These are phyloP conservation scores for Phyllosticta ampelicida DNA, from an alignment of 2,329 filamentous ascomycete genomes.

Conservation along the genomic window DNA sequence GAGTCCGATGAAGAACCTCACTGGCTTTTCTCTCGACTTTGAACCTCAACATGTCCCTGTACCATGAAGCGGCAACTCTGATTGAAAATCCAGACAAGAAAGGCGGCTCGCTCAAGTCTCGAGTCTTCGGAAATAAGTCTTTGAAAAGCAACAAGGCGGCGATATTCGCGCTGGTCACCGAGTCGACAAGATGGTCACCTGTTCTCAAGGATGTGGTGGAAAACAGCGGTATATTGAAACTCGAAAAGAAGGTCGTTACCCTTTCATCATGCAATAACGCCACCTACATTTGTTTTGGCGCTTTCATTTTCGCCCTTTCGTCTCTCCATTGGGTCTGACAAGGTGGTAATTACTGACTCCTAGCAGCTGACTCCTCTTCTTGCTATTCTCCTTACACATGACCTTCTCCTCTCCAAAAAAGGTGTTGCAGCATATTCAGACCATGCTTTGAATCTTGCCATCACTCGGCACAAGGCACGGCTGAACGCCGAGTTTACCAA, in stretches of 20 bases:
- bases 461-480: slow-evolving; percentile 73
- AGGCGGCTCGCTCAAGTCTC: slow-evolving; percentile 77
- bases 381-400: slow-evolving; percentile 73
- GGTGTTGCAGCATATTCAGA: slow-evolving; percentile 71
- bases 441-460: slow-evolving; percentile 64
- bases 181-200: slow-evolving; percentile 82
- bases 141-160: slow-evolving; percentile 71
- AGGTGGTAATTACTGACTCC: background rate
- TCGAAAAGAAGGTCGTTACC: slow-evolving; percentile 66
- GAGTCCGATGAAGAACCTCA: background rate
- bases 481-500: slow-evolving; percentile 75
- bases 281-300: background rate
- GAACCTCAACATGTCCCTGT: slow-evolving; percentile 67
- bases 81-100: slow-evolving; percentile 52
- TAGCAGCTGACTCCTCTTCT: slow-evolving; percentile 66
- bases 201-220: slow-evolving; percentile 87
- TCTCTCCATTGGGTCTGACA: background rate
- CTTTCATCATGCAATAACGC: background rate
- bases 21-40: background rate
- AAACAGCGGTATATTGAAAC: slow-evolving; percentile 59
- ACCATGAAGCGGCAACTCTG: slow-evolving; percentile 77
- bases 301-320: background rate
- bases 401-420: slow-evolving; percentile 68
- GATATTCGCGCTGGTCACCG: slow-evolving; percentile 76
- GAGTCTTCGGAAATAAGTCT: slow-evolving; percentile 63